These are phyloP conservation scores for Auricularia sp. DNA, from an alignment of 768 basidiomycete genomes.

Conservation along the genomic window DNA sequence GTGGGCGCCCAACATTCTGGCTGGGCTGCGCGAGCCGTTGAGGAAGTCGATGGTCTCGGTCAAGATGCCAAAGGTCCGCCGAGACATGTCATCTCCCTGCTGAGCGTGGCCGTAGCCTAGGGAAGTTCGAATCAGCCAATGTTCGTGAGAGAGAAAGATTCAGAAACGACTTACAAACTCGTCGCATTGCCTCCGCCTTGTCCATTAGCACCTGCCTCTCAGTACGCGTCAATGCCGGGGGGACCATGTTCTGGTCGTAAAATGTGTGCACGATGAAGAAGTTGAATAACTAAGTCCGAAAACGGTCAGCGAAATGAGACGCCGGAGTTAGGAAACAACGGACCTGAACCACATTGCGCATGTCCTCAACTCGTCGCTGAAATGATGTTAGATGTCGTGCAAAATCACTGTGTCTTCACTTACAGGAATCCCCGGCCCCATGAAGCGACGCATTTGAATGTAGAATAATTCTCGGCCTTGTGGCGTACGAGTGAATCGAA, in stretches of 20 bases:
- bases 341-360: neutral
- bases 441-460: neutral
- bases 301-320: too few relatives aligned
- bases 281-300: neutral
- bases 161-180: neutral
- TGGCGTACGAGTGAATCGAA: neutral
- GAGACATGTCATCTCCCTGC: neutral
- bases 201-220: neutral
- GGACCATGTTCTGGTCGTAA: neutral
- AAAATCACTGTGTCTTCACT: neutral
- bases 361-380: neutral
- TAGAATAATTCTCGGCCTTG: neutral
- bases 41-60: slow-evolving; percentile 1
- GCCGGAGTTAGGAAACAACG: too few relatives aligned
- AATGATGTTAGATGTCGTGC: neutral
- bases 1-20: neutral
- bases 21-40: neutral
- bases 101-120: neutral
- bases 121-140: neutral
- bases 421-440: neutral
- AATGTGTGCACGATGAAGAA: neutral
- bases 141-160: neutral
- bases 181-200: neutral
- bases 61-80: neutral
- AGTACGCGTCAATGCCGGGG: neutral